phyloP scores from a whole-genome alignment of 176 grass and related monocot species.

The Ensete glaucum region DNA sequence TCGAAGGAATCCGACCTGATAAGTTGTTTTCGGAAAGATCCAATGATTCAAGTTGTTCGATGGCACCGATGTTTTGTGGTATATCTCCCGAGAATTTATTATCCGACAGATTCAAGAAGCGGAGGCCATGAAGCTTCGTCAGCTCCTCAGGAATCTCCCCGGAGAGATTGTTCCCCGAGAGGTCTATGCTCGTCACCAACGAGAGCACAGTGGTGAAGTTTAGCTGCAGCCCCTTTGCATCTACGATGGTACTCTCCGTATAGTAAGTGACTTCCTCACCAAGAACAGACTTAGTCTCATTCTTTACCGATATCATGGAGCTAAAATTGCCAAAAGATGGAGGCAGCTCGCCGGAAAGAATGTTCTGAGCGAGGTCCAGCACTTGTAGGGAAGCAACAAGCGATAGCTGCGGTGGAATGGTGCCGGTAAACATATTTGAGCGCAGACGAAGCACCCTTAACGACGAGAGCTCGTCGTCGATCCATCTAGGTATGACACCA shows the following conservation, averaged over 20 bases:
- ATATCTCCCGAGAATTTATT: not conserved
- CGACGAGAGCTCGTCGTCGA: not conserved
- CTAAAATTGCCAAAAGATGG: not conserved
- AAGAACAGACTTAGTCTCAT: not conserved
- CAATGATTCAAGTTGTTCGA: not conserved
- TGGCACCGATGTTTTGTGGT: not conserved
- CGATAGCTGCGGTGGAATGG: not conserved
- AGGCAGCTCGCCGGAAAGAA: not conserved
- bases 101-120: not conserved
- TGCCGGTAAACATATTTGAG: not conserved
- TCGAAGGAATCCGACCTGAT: not conserved
- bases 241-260: not conserved
- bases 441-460: not conserved
- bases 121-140: not conserved
- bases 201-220: not conserved
- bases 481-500: not conserved
- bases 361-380: not conserved
- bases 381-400: not conserved
- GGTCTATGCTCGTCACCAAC: not conserved
- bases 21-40: slow-evolving; percentile 5
- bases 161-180: not conserved
- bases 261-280: not conserved
- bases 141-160: not conserved
- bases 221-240: not conserved
- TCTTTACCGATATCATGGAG: not conserved